Evolutionary conservation across 768 basidiomycete genomes (phyloP), one percentile per base, ranked within the genome.

Genomic region (Collybiopsis confluens): DNA sequence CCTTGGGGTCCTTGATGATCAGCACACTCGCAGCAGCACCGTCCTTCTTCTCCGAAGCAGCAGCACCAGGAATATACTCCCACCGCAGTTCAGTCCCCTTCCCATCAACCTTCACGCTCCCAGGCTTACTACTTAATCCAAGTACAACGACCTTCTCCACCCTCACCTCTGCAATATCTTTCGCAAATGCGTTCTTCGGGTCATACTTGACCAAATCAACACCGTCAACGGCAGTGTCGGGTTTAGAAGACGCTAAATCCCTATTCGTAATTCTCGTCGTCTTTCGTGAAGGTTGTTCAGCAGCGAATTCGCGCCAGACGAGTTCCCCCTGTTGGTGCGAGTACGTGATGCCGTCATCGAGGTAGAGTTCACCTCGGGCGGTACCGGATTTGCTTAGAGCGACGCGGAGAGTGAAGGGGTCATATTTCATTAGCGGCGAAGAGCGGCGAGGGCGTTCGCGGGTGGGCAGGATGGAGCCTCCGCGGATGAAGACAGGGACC

Each of bases 321-420:
- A 90, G 82, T 55, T 92, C 76, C 27, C 97, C 97, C 5, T 78
- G 64, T 54, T 80, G 71, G 68, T 94, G 85, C 4, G 77, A 72
- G 68, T 84, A 98, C 0, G 87, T 81, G 48, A 87, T 88, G 13
- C 97, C 97, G 60, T 98, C 97, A 65, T 99, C 97, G 53, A 96
- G 80, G 70, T 98, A 99, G 35, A 99, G 76, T 63, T 95, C 90
- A 35, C 97, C 97, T 1, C 64, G 65, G 0, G 95, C 95, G 27
- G 58, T 63, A 24, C 74, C 71, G 1, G 72, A 63, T 44, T 82
- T 80, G 69, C 79, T 80, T 18, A 96, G 74, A 0, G 93, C 91
- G 21, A 96, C 79, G 52, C 88, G 85, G 36, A 98, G 79, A 0
- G 94, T 98, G 76, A 95, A 92, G 0, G 96, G 97, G 65, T 99